Evolutionary conservation across 2,329 filamentous ascomycete genomes (phyloP).

Genomic region (Mariannaea sp.): DNA sequence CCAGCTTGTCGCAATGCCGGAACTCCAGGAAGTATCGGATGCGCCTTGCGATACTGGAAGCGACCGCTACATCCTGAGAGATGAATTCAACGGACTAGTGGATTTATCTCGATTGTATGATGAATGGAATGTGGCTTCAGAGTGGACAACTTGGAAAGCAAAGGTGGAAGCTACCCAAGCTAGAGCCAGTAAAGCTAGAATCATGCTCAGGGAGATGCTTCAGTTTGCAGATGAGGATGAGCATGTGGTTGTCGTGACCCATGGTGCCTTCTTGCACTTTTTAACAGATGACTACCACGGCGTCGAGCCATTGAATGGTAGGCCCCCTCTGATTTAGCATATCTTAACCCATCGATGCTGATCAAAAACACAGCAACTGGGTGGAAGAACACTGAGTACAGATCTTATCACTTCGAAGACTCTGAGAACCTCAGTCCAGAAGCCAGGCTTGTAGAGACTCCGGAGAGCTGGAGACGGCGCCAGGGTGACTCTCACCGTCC

Average conservation of each 20-base stretch:
- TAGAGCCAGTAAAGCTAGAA: conserved; percentile 4
- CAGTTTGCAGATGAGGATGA: conserved; percentile 1
- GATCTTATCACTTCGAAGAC: conserved; percentile 6
- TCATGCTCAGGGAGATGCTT: conserved; percentile 4
- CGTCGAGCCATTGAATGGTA: conserved; percentile 10
- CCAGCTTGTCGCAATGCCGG: conserved; percentile 7
- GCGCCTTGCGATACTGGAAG: conserved; percentile 16
- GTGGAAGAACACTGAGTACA: conserved; percentile 13
- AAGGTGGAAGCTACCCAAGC: background rate
- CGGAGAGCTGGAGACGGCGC: conserved; percentile 8
- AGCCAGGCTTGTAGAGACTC: conserved; percentile 5
- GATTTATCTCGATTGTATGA: conserved; percentile 5
- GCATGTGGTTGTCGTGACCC: conserved; percentile 12
- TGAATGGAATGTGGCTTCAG: conserved; percentile 9
- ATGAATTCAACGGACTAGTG: conserved; percentile 6
- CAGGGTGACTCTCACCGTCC: background rate
- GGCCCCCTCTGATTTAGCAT: background rate
- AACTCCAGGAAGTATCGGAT: conserved; percentile 16
- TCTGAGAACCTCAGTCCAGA: background rate
- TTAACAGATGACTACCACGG: conserved; percentile 13
- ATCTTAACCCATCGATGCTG: background rate
- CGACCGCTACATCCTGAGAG: background rate
- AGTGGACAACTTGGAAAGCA: background rate
- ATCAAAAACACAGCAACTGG: background rate
- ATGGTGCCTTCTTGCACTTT: conserved; percentile 17